Evolutionary conservation across 352 stramenopile species (phyloP), one percentile per base, ranked within the genome.

Genomic region (Phytophthora pisi): DNA sequence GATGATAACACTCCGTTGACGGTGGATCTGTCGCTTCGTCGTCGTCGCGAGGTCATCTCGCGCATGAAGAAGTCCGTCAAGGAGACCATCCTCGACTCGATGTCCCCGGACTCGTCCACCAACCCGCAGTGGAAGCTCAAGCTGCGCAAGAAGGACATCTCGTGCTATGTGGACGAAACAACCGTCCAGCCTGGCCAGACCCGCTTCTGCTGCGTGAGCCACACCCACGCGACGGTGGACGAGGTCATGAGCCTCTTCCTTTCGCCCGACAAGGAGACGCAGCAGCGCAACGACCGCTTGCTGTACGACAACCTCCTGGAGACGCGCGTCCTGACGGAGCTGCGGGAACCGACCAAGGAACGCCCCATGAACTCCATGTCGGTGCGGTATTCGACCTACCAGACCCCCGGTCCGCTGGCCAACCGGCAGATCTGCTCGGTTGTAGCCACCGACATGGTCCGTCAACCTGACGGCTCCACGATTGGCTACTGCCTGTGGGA

Each of bases 401-500:
- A 74, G 51, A 82, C 71, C 15, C 71, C 79, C 0, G 57, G 66
- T 23, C 70, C 70, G 24, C 54, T 84, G 52, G 53, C 59, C 45
- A 82, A 83, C 53, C 79, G 63, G 59, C 63, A 78, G 36, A 61
- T 68, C 70, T 78, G 69, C 24, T 49, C 70, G 61, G 59, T 65
- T 38, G 57, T 74, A 15, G 70, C 75, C 15, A 79, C 74, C 4
- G 64, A 81, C 31, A 60, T 77, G 52, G 57, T 79, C 47, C 57
- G 45, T 23, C 64, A 78, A 60, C 51, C 75, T 23, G 61, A 82
- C 28, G 72, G 77, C 18, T 77, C 77, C 3, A 86, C 70, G 0
- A 73, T 86, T 43, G 79, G 77, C 66, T 88, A 88, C 53, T 88
- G 77, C 26, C 75, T 88, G 26, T 86, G 75, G 79, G 73, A 88